phyloP scores from a whole-genome alignment of 108 stramenopile species.

The Nannochloropsis gaditana region DNA sequence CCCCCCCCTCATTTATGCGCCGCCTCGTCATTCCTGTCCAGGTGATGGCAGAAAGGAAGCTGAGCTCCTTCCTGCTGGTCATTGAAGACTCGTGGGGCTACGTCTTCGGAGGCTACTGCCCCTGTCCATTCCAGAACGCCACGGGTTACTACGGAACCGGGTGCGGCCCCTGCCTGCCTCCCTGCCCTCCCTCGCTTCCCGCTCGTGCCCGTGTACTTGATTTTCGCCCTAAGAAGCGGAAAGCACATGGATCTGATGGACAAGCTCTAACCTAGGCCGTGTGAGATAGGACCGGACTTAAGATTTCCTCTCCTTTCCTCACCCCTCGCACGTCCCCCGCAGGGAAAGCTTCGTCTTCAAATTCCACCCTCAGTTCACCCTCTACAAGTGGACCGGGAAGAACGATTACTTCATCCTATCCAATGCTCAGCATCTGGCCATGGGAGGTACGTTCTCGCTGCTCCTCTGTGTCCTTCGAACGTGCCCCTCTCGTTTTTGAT shows the following conservation, averaged over 20 bases:
- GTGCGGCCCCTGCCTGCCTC: neutral
- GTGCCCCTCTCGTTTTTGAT: too few relatives aligned
- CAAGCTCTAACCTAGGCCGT: too few relatives aligned
- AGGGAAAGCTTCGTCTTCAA: conserved; percentile 49
- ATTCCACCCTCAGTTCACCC: conserved; percentile 41
- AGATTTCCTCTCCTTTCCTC: neutral
- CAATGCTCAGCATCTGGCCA: conserved; percentile 42
- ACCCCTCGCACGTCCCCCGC: neutral
- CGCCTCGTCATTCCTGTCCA: neutral
- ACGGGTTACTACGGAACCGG: neutral
- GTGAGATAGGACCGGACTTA: too few relatives aligned
- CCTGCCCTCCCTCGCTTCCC: neutral
- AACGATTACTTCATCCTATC: conserved; percentile 47
- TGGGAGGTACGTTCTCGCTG: conserved; percentile 31
- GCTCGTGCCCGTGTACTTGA: neutral
- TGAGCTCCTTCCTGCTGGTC: conserved; percentile 33
- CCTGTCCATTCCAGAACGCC: conserved; percentile 15
- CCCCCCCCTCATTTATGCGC: neutral
- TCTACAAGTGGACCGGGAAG: conserved; percentile 45
- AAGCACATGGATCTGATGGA: too few relatives aligned
- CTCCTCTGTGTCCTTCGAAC: neutral
- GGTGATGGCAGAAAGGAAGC: neutral
- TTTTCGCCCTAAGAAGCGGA: neutral
- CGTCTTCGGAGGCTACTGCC: conserved; percentile 46
- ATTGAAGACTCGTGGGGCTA: conserved; percentile 51